Conservation (phyloP, 805 yeast species). For the Candida succiphila region DNA sequence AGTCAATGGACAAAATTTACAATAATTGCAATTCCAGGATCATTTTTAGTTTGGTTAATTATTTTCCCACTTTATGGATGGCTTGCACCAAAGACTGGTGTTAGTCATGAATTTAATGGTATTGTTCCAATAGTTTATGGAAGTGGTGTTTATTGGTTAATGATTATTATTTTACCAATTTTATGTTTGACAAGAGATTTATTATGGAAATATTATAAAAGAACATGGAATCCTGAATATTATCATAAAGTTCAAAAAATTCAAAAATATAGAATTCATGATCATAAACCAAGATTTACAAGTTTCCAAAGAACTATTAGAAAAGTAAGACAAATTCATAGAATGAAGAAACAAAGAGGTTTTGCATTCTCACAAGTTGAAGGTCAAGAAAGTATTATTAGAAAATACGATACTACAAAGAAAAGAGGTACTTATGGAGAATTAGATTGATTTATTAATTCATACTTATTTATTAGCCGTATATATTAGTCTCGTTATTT, state of each 20-base stretch:
- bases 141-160: slow-evolving; percentile 75
- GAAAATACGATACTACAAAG: slow-evolving; percentile 93
- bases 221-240: slow-evolving; percentile 85
- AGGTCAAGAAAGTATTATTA: slow-evolving; percentile 82
- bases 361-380: slow-evolving; percentile 96
- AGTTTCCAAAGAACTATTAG: slow-evolving; percentile 96
- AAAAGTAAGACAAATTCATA: slow-evolving; percentile 94
- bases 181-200: slow-evolving; percentile 81
- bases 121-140: slow-evolving; percentile 69
- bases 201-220: slow-evolving; percentile 88
- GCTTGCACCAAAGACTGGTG: slow-evolving; percentile 73
- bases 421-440: slow-evolving; percentile 30
- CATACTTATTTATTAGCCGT: too few relatives aligned
- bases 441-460: slow-evolving; percentile 11
- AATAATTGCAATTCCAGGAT: slow-evolving; percentile 88
- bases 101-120: slow-evolving; percentile 80
- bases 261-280: slow-evolving; percentile 89
- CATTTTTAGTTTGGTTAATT: slow-evolving; percentile 71
- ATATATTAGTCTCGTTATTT: too few relatives aligned
- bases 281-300: slow-evolving; percentile 91
- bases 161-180: slow-evolving; percentile 61
- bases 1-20: slow-evolving; percentile 95
- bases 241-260: slow-evolving; percentile 95
- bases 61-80: slow-evolving; percentile 83
- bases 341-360: slow-evolving; percentile 97